Conservation (phyloP, 495 filamentous ascomycete genomes). For the Tuber microsphaerosporum region DNA sequence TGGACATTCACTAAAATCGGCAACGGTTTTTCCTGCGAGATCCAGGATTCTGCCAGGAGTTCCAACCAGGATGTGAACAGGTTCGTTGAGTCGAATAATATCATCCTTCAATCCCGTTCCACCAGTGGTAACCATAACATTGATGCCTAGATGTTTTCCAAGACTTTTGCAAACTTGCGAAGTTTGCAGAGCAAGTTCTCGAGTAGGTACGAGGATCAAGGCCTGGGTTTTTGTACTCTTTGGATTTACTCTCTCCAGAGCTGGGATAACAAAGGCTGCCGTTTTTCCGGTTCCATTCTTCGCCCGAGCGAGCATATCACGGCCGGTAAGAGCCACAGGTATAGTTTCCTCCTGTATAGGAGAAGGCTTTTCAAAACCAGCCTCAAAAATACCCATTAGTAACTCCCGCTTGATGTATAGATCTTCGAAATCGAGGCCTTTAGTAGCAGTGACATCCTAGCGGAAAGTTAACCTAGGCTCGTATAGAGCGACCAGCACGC, state of each 20-base stretch:
- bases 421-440: constrained; percentile 94
- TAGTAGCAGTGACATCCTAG: constrained; percentile 94
- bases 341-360: constrained; percentile 99
- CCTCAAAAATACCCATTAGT: constrained; percentile 98
- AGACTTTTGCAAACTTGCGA: constrained; percentile 98
- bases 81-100: constrained; percentile 86
- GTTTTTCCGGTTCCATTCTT: constrained; percentile 99
- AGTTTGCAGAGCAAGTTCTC: constrained; percentile 97
- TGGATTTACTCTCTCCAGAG: constrained; percentile 89
- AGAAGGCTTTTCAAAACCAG: constrained; percentile 96
- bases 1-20: constrained; percentile 89
- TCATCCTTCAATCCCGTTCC: constrained; percentile 92
- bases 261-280: constrained; percentile 93
- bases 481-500: constrained; percentile 24
- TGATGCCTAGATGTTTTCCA: constrained; percentile 90
- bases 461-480: constrained; percentile 12
- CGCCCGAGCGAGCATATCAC: constrained; percentile 90
- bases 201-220: constrained; percentile 88
- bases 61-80: constrained; percentile 95
- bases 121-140: constrained; percentile 98
- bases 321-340: constrained; percentile 86
- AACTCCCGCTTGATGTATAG: constrained; percentile 89
- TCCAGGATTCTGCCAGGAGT: constrained; percentile 94
- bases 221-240: constrained; percentile 92
- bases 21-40: constrained; percentile 86